Evolutionary conservation across 176 grass and related monocot genomes (phyloP).

Genomic region (Eleusine coracana): DNA sequence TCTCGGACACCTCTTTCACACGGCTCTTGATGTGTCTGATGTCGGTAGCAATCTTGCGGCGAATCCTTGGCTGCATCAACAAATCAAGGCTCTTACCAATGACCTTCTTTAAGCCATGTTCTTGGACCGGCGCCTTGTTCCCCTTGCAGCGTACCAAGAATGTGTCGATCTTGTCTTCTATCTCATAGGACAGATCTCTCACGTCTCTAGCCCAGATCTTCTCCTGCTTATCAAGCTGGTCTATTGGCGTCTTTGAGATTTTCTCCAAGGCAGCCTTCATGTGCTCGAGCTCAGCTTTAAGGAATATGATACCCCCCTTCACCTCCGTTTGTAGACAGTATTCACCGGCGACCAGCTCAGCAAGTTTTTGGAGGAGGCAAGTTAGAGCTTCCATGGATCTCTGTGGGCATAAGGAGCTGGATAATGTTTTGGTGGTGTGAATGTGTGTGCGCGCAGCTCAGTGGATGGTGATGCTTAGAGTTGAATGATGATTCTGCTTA

Average conservation of each 20-base stretch:
- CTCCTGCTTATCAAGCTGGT: not conserved
- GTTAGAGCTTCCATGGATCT: slow-evolving; percentile 15
- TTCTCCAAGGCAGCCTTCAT: not conserved
- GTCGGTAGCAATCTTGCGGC: not conserved
- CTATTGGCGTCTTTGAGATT: not conserved
- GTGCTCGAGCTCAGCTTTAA: not conserved
- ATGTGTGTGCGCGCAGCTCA: too few species aligned
- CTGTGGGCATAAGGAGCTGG: not conserved
- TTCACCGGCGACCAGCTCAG: not conserved
- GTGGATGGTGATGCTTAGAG: too few species aligned
- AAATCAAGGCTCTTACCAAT: not conserved
- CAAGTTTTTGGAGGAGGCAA: not conserved
- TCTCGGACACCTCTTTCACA: not conserved
- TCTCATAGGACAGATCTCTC: slow-evolving; percentile 25
- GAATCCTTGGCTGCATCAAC: not conserved
- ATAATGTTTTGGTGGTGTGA: not conserved
- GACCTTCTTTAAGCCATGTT: not conserved
- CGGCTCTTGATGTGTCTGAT: not conserved
- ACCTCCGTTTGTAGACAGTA: slow-evolving; percentile 1
- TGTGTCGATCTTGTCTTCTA: slow-evolving; percentile 12
- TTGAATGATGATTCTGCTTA: too few species aligned
- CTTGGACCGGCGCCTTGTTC: not conserved
- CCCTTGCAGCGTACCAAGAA: not conserved
- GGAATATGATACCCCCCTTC: slow-evolving; percentile 15
- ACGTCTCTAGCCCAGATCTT: not conserved